Conservation (phyloP, 2,329 filamentous ascomycete species). For the Colletotrichum lupini region DNA sequence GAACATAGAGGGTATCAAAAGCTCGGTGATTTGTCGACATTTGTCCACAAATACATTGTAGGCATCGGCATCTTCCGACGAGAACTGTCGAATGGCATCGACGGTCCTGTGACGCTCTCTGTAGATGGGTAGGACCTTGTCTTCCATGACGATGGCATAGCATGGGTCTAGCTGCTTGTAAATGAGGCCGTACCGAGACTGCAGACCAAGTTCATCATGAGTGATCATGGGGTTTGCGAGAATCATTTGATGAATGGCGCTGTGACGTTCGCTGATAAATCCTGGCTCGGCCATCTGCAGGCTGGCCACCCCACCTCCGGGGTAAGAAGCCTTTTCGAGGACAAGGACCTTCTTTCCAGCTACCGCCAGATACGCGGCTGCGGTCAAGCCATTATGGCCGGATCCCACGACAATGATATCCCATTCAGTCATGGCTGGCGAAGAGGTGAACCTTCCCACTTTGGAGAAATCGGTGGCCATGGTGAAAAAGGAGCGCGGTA, state of each 20-base stretch:
- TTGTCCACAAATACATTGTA: not conserved
- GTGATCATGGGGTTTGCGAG: constrained; percentile 5
- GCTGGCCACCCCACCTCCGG: constrained; percentile 21
- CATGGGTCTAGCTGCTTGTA: constrained; percentile 2
- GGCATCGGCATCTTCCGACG: not conserved
- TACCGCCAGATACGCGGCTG: constrained; percentile 29
- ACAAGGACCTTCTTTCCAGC: constrained; percentile 26
- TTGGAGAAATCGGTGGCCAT: not conserved
- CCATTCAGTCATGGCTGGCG: not conserved
- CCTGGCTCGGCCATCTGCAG: constrained; percentile 4
- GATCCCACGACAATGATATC: constrained; percentile 31
- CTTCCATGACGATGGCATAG: constrained; percentile 6
- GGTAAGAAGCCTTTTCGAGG: constrained; percentile 7
- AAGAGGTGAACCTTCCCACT: not conserved
- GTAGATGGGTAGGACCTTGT: not conserved
- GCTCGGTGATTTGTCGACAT: constrained; percentile 1
- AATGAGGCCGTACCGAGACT: not conserved
- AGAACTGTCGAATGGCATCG: not conserved
- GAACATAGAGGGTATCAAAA: constrained; percentile 12
- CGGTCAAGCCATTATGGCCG: constrained; percentile 30
- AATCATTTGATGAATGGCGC: constrained; percentile 13
- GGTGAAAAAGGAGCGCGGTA: not conserved
- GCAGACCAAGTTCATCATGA: not conserved
- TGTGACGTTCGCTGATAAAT: constrained; percentile 5
- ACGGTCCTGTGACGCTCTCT: not conserved